Evolutionary conservation across 345 rosid species (phyloP).

Genomic region (Streptanthus diversifolius): DNA sequence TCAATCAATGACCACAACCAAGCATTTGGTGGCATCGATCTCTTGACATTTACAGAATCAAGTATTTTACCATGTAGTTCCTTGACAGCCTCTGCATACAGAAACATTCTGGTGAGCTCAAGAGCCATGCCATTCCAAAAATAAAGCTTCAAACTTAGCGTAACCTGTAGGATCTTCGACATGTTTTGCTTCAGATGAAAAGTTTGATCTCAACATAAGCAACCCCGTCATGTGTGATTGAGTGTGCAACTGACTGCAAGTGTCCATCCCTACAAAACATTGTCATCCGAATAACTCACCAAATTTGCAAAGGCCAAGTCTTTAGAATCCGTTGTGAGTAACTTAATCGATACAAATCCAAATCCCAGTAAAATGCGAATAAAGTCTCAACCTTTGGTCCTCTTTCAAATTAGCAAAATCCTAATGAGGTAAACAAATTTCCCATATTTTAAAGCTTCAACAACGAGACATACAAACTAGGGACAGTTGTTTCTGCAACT

Average conservation of each 20-base stretch:
- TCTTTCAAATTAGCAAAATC: background rate
- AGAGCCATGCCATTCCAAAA: background rate
- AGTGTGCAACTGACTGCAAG: constrained; percentile 7
- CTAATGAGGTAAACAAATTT: background rate
- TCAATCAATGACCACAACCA: constrained; percentile 81
- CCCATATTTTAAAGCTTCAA: background rate
- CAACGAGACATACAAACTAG: background rate
- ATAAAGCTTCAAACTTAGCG: background rate
- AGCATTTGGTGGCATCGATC: constrained; percentile 83
- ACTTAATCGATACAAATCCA: too few relatives aligned
- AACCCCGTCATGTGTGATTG: background rate
- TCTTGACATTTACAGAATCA: constrained; percentile 55
- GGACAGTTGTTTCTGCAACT: too few relatives aligned
- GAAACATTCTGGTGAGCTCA: background rate
- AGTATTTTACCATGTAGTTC: constrained; percentile 60
- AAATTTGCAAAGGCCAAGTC: background rate
- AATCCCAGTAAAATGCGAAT: background rate
- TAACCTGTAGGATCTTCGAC: constrained; percentile 52
- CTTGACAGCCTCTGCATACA: constrained; percentile 61
- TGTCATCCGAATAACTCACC: background rate
- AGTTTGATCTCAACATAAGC: constrained; percentile 32
- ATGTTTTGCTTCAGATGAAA: constrained; percentile 41
- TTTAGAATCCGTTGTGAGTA: background rate
- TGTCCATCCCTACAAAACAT: constrained; percentile 17
- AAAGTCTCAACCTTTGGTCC: background rate